phyloP scores from a whole-genome alignment of 1,139 yeast genomes.

The Kurtzmaniella quercitrusa region DNA sequence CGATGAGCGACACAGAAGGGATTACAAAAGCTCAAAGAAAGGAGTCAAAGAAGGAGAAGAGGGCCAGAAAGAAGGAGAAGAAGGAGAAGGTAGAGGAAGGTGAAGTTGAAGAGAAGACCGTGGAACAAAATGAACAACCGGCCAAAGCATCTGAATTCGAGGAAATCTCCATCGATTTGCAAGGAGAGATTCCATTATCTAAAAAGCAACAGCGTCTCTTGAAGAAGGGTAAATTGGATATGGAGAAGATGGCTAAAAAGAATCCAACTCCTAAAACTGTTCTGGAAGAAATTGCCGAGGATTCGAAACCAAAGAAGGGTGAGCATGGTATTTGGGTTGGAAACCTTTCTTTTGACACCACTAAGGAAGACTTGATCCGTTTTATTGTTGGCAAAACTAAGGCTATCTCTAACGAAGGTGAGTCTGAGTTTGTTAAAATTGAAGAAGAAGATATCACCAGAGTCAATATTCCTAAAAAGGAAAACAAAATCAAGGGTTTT shows the following conservation, averaged over 20 bases:
- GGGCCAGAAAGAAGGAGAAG: slow-evolving; percentile 20
- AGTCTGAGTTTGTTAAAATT: slow-evolving; percentile 36
- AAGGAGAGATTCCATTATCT: slow-evolving; percentile 77
- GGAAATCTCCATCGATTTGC: slow-evolving; percentile 78
- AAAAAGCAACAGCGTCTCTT: slow-evolving; percentile 86
- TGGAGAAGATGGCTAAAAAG: slow-evolving; percentile 53
- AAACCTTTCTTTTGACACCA: slow-evolving; percentile 81
- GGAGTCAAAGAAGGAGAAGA: slow-evolving; percentile 26
- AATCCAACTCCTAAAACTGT: slow-evolving; percentile 41
- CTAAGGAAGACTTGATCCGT: slow-evolving; percentile 65
- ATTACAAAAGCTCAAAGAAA: neutral
- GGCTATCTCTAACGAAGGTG: slow-evolving; percentile 19
- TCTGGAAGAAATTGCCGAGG: slow-evolving; percentile 23
- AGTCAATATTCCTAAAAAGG: slow-evolving; percentile 64
- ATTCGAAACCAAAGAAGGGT: slow-evolving; percentile 36
- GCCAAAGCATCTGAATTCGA: slow-evolving; percentile 25
- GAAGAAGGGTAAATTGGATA: slow-evolving; percentile 71
- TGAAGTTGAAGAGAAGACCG: slow-evolving; percentile 9
- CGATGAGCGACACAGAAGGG: slow-evolving; percentile 5
- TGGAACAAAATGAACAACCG: slow-evolving; percentile 11
- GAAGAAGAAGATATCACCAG: slow-evolving; percentile 51
- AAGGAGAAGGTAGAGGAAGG: slow-evolving; percentile 14
- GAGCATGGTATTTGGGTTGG: slow-evolving; percentile 92
- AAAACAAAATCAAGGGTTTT: slow-evolving; percentile 72
- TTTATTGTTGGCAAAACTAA: slow-evolving; percentile 62